These are phyloP conservation scores for Boletus pseudopeckii DNA, from an alignment of 768 basidiomycete species.

Conservation along the genomic window DNA sequence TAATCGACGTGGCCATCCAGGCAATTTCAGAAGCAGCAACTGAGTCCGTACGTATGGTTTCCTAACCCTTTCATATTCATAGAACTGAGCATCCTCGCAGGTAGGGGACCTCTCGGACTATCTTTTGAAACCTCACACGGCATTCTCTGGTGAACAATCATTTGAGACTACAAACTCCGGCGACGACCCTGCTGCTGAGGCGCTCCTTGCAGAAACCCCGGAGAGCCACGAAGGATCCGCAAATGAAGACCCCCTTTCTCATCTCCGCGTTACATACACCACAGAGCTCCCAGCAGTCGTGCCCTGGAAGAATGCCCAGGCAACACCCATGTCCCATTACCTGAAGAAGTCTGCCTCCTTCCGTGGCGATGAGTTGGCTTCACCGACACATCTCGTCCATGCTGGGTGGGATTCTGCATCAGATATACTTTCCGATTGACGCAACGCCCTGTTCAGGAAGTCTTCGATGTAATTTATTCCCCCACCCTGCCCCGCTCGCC, in stretches of 20 bases:
- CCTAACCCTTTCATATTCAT: conserved; percentile 28
- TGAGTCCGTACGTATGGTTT: conserved; percentile 31
- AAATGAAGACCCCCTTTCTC: conserved; percentile 34
- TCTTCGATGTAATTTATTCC: conserved; percentile 26
- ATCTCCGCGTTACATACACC: conserved; percentile 37
- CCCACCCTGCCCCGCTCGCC: background rate
- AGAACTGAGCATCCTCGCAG: conserved; percentile 28
- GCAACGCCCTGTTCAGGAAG: conserved; percentile 6
- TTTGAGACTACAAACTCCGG: conserved; percentile 36
- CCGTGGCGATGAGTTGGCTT: conserved; percentile 34
- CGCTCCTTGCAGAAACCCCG: conserved; percentile 32
- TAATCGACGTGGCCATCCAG: conserved; percentile 19
- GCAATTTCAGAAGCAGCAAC: conserved; percentile 25
- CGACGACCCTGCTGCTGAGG: conserved; percentile 34
- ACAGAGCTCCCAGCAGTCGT: conserved; percentile 32
- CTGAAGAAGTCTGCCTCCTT: conserved; percentile 41
- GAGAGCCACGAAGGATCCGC: conserved; percentile 28
- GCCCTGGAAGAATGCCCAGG: conserved; percentile 34
- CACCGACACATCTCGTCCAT: conserved; percentile 49
- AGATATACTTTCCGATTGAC: conserved; percentile 37
- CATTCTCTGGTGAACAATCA: conserved; percentile 30
- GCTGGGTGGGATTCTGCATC: conserved; percentile 59
- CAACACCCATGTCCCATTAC: conserved; percentile 36
- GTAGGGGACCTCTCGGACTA: conserved; percentile 26
- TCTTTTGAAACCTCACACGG: conserved; percentile 26